phyloP scores from a whole-genome alignment of 805 yeast genomes.

The Osmozyma mogii region DNA sequence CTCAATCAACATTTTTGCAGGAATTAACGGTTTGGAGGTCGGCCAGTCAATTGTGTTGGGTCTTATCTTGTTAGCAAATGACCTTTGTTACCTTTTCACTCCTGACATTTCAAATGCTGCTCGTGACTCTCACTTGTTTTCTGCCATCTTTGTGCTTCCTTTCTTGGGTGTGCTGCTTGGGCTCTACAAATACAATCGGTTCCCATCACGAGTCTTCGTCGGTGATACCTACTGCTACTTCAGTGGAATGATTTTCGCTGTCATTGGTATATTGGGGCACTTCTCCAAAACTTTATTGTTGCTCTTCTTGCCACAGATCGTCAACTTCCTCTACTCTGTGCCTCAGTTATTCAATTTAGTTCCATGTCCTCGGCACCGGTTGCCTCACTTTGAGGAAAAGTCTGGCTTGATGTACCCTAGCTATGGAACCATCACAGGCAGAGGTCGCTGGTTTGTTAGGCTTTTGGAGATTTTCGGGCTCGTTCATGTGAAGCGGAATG shows the following conservation, averaged over 20 bases:
- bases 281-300: conserved; percentile 86
- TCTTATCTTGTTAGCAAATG: conserved; percentile 65
- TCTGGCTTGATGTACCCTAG: conserved; percentile 71
- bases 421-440: conserved; percentile 25
- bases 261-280: conserved; percentile 92
- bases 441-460: conserved; percentile 14
- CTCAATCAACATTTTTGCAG: conserved; percentile 92
- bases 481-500: conserved; percentile 27
- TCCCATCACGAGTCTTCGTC: conserved; percentile 88
- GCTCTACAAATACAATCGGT: conserved; percentile 74
- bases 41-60: conserved; percentile 87
- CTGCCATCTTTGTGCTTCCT: conserved; percentile 74
- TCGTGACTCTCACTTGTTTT: conserved; percentile 73
- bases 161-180: conserved; percentile 79
- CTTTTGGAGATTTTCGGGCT: conserved; percentile 41
- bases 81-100: conserved; percentile 54
- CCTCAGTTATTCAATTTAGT: conserved; percentile 85
- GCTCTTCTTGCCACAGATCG: conserved; percentile 83
- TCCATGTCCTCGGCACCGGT: conserved; percentile 92
- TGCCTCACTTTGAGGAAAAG: conserved; percentile 65
- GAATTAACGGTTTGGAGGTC: conserved; percentile 93
- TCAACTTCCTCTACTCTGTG: conserved; percentile 83
- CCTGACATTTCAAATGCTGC: conserved; percentile 41
- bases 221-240: conserved; percentile 98
- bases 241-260: conserved; percentile 98